phyloP scores from a whole-genome alignment of 371 early-diverging fungal genomes.

The Mortierella polycephala region DNA sequence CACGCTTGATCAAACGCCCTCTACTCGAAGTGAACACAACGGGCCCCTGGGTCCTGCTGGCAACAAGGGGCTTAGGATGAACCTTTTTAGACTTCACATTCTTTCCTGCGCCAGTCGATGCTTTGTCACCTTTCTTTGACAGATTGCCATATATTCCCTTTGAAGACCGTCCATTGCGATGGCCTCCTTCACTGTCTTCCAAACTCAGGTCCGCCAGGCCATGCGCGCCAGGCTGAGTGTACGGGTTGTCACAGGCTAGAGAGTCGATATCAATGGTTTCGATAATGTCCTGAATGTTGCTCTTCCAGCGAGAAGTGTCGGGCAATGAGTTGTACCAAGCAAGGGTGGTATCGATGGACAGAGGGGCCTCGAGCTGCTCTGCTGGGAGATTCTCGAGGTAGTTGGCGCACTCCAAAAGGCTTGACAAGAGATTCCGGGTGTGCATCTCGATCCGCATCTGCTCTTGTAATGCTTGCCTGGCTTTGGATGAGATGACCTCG shows the following conservation, averaged over 20 bases:
- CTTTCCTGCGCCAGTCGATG: conserved; percentile 14
- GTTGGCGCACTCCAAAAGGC: conserved; percentile 47
- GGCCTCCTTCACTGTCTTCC: conserved; percentile 43
- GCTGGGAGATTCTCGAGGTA: conserved; percentile 44
- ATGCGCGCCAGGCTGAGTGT: conserved; percentile 22
- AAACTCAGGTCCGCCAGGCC: conserved; percentile 29
- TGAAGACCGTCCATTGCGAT: conserved; percentile 42
- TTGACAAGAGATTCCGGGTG: conserved; percentile 44
- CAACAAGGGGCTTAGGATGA: conserved; percentile 33
- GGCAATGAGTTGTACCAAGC: conserved; percentile 51
- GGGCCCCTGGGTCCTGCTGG: conserved; percentile 27
- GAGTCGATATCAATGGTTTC: conserved; percentile 48
- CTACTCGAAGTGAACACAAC: conserved; percentile 49
- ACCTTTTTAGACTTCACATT: conserved; percentile 52
- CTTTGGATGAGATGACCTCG: conserved; percentile 41
- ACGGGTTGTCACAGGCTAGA: conserved; percentile 37
- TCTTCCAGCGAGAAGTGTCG: conserved; percentile 51
- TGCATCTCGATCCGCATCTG: conserved; percentile 38
- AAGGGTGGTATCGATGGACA: conserved; percentile 51
- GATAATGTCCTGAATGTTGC: conserved; percentile 48
- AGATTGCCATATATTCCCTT: conserved; percentile 37
- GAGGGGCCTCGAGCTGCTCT: conserved; percentile 40
- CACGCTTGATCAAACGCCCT: conserved; percentile 43
- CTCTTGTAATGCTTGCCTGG: conserved; percentile 40
- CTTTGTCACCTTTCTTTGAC: conserved; percentile 30